Percentiles rank a stretch among this genome's conserved stretches.
Conservation (phyloP, 2,329 filamentous ascomycete genomes). For the Pestalotiopsis sp. region DNA sequence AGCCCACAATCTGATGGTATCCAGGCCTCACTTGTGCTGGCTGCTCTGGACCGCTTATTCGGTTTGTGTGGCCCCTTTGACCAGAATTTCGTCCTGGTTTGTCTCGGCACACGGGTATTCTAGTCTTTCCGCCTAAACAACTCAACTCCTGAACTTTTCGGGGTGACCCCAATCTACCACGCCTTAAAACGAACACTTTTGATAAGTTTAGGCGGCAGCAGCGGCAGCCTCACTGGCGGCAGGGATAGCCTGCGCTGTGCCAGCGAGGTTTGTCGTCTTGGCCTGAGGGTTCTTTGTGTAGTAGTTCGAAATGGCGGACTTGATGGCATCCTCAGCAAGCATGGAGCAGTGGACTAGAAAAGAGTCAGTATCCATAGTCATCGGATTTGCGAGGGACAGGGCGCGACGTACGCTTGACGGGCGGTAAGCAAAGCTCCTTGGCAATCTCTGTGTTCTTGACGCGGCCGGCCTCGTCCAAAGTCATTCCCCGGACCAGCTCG, state of each 20-base stretch:
- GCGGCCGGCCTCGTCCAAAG: conserved; percentile 86
- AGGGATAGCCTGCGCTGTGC: conserved; percentile 71
- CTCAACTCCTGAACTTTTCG: not conserved
- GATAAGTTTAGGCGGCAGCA: conserved; percentile 17
- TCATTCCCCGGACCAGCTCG: conserved; percentile 94
- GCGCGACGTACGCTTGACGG: conserved; percentile 67
- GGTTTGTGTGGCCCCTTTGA: not conserved
- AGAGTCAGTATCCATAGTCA: conserved; percentile 18
- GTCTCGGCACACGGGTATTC: not conserved
- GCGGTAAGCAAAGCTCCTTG: conserved; percentile 83
- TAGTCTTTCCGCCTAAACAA: not conserved
- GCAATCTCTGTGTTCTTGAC: conserved; percentile 98
- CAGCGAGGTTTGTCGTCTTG: conserved; percentile 73
- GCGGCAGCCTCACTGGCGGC: conserved; percentile 41
- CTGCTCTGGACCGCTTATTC: not conserved
- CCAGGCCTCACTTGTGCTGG: not conserved
- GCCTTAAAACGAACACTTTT: not conserved
- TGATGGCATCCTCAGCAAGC: conserved; percentile 91
- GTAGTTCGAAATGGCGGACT: conserved; percentile 88
- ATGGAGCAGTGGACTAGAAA: conserved; percentile 82
- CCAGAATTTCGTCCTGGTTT: not conserved
- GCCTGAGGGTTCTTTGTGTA: conserved; percentile 86
- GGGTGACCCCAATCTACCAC: not conserved
- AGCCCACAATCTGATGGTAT: not conserved
- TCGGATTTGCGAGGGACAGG: conserved; percentile 5